These are phyloP conservation scores for Linnemannia exigua DNA, from an alignment of 192 early-diverging fungal genomes.

Conservation along the genomic window DNA sequence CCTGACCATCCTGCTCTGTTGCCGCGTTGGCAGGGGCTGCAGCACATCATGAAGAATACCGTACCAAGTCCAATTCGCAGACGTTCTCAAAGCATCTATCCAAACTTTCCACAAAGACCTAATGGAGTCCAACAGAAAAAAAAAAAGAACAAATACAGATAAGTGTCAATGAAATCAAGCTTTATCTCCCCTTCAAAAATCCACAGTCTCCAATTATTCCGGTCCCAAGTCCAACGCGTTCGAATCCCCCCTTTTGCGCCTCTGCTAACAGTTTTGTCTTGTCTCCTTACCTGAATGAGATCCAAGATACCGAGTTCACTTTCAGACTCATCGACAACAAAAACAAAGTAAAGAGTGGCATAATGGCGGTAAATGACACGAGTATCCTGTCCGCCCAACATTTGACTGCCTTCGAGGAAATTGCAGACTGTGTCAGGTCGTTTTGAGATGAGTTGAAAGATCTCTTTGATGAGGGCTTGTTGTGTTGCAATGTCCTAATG, in stretches of 20 bases:
- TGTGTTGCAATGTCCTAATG: conserved; percentile 83
- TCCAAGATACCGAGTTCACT: conserved; percentile 97
- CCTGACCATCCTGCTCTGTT: not conserved
- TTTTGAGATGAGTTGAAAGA: conserved; percentile 86
- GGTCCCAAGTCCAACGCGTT: not conserved
- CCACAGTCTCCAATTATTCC: not conserved
- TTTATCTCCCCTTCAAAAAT: too few relatives aligned
- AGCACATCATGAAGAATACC: not conserved
- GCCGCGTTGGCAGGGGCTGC: not conserved
- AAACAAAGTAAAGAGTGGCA: conserved; percentile 98
- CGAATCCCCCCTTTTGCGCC: not conserved
- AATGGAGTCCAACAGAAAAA: not conserved
- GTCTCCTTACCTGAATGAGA: conserved; percentile 95
- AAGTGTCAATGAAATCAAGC: not conserved
- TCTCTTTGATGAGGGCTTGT: conserved; percentile 90
- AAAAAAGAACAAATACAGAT: not conserved
- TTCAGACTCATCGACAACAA: conserved; percentile 96
- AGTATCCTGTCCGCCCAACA: conserved; percentile 86
- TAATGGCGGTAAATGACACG: conserved; percentile 97
- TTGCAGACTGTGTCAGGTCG: conserved; percentile 93
- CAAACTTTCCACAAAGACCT: conserved; percentile 97
- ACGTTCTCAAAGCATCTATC: conserved; percentile 96
- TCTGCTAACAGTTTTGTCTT: not conserved
- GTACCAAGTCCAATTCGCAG: conserved; percentile 95
- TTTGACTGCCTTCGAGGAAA: conserved; percentile 88